A percentile compares a stretch with the other conserved stretches of the same genome.
phyloP scores from a whole-genome alignment of 306 rosid genomes.

The Mimosa pudica region DNA sequence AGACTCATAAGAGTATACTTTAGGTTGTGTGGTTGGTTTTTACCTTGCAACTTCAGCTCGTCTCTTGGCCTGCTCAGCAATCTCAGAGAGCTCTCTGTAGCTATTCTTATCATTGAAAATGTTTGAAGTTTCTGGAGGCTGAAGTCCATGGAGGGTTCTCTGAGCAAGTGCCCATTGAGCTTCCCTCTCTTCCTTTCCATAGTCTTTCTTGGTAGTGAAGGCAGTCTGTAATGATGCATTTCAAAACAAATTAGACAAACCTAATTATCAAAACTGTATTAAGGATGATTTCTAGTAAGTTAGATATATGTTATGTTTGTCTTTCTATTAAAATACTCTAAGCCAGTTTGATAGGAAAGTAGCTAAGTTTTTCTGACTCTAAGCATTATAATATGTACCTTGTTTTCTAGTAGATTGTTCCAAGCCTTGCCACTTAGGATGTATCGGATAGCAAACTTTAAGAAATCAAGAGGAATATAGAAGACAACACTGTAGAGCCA shows the following conservation, averaged over 20 bases:
- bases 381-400: conserved; percentile 42
- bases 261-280: no score
- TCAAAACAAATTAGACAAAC: neutral
- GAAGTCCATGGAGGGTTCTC: conserved; percentile 93
- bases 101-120: conserved; percentile 77
- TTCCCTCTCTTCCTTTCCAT: conserved; percentile 91
- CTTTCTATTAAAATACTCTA: neutral
- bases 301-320: neutral
- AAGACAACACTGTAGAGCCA: conserved; percentile 87
- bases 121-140: conserved; percentile 66
- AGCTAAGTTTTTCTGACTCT: no score
- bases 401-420: conserved; percentile 83
- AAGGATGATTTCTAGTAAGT: no score
- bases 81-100: conserved; percentile 92
- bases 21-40: conserved; percentile 18
- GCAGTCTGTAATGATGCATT: conserved; percentile 67
- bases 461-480: conserved; percentile 79
- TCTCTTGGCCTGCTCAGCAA: conserved; percentile 97
- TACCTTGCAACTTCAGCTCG: conserved; percentile 99
- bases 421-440: conserved; percentile 94
- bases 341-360: neutral
- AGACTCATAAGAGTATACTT: neutral
- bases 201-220: conserved; percentile 97
- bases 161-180: conserved; percentile 99
- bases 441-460: conserved; percentile 81